A percentile compares a stretch with the other conserved stretches of the same genome.
phyloP scores from a whole-genome alignment of 306 rosid genomes.

The Trifolium dubium region DNA sequence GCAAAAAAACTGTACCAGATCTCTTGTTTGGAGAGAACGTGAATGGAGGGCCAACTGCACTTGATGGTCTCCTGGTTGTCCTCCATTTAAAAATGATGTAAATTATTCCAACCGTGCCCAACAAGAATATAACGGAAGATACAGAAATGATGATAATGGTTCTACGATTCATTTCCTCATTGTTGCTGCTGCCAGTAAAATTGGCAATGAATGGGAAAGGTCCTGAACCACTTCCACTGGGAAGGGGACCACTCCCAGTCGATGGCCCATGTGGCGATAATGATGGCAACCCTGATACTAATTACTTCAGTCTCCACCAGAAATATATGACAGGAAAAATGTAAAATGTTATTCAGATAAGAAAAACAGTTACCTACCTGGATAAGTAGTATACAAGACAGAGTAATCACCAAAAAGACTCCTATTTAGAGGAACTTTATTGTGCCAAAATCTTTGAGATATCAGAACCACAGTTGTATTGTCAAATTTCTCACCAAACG shows the following conservation, averaged over 20 bases:
- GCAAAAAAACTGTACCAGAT: conserved; percentile 60
- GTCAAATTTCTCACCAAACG: conserved; percentile 89
- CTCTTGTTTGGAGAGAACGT: conserved; percentile 69
- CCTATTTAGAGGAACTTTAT: conserved; percentile 73
- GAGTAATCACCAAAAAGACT: conserved; percentile 78
- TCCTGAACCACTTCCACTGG: conserved; percentile 47
- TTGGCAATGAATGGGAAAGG: conserved; percentile 69
- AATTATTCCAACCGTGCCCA: conserved; percentile 72
- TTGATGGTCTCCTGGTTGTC: conserved; percentile 71
- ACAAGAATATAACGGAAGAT: conserved; percentile 73
- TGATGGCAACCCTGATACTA: conserved; percentile 75
- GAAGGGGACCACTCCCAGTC: conserved; percentile 51
- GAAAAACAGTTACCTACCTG: conserved; percentile 75
- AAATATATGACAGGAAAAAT: conserved; percentile 39
- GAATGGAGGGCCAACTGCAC: conserved; percentile 63
- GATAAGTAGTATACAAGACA: conserved; percentile 64
- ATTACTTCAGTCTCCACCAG: conserved; percentile 49
- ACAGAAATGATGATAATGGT: conserved; percentile 67
- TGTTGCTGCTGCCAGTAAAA: conserved; percentile 52
- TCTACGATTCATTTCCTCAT: conserved; percentile 64
- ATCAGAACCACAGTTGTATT: conserved; percentile 74
- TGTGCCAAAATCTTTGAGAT: conserved; percentile 70
- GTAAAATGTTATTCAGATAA: conserved; percentile 30
- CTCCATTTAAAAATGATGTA: conserved; percentile 67
- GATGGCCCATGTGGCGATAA: conserved; percentile 56